A percentile compares a stretch with the other conserved stretches of the same genome.
These are phyloP conservation scores for Lachancea nothofagi DNA, from an alignment of 805 yeast genomes.

Conservation along the genomic window DNA sequence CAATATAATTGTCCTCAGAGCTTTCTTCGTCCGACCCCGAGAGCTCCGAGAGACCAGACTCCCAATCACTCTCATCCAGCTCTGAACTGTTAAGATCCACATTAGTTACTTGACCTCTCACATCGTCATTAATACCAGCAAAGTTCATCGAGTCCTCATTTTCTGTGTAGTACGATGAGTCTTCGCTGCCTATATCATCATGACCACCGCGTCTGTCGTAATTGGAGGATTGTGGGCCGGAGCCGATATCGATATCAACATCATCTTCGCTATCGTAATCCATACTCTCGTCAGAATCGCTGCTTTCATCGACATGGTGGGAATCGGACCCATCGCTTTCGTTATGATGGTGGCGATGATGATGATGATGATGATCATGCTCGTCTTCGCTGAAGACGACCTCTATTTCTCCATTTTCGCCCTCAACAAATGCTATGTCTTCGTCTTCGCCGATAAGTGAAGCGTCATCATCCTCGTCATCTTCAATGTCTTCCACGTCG, in stretches of 20 bases:
- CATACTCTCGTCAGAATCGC: constrained; percentile 17
- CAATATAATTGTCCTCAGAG: constrained; percentile 17
- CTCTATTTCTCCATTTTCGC: constrained; percentile 33
- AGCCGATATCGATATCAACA: not conserved
- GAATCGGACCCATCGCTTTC: constrained; percentile 21
- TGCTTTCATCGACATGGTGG: constrained; percentile 20
- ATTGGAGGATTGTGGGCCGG: constrained; percentile 1
- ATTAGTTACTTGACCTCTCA: constrained; percentile 31
- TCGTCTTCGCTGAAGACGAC: constrained; percentile 32
- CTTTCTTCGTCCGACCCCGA: constrained; percentile 29
- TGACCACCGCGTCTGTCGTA: constrained; percentile 17
- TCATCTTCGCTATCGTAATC: constrained; percentile 19
- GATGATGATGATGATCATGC: constrained; percentile 23
- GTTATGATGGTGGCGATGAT: constrained; percentile 12
- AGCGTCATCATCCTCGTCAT: constrained; percentile 53
- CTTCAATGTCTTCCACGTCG: constrained; percentile 69
- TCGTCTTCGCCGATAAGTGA: constrained; percentile 42
- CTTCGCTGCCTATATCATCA: constrained; percentile 22
- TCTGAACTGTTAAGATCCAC: constrained; percentile 29
- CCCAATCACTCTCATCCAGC: constrained; percentile 32
- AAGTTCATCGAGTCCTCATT: constrained; percentile 11
- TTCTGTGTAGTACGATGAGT: constrained; percentile 9
- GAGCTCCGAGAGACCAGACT: constrained; percentile 33
- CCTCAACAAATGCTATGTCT: constrained; percentile 36
- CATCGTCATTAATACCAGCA: constrained; percentile 26